phyloP scores from a whole-genome alignment of 2,329 filamentous ascomycete genomes.

The Calonectria naviculata region DNA sequence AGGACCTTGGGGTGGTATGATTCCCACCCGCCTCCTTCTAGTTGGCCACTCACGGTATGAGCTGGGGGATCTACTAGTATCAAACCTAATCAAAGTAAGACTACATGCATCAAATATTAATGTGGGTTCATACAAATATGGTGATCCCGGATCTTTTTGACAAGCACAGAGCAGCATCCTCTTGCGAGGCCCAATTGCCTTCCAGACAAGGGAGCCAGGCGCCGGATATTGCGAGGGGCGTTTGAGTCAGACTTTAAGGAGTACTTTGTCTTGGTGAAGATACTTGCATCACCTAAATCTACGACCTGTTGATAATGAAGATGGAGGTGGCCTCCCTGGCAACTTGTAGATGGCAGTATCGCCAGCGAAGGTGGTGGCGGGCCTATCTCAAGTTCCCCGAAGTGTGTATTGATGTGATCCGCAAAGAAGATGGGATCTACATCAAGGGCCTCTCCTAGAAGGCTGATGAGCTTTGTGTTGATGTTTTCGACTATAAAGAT shows the following conservation, averaged over 20 bases:
- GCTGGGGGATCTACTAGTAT: constrained; percentile 12
- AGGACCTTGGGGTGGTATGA: neutral
- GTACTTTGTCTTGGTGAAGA: neutral
- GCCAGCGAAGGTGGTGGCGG: constrained; percentile 29
- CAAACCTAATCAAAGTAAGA: neutral
- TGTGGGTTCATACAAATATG: neutral
- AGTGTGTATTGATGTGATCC: constrained; percentile 25
- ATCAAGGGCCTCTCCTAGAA: constrained; percentile 24
- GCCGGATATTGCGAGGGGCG: constrained; percentile 9
- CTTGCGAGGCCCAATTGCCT: constrained; percentile 12
- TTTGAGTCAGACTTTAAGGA: constrained; percentile 11
- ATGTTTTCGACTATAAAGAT: constrained; percentile 30
- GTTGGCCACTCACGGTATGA: neutral
- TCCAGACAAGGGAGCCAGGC: neutral
- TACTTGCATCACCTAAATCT: constrained; percentile 18
- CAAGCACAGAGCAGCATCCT: constrained; percentile 10
- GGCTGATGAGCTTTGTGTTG: constrained; percentile 15
- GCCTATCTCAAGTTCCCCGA: constrained; percentile 28
- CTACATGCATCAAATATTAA: neutral
- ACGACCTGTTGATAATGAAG: constrained; percentile 32
- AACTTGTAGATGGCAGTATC: constrained; percentile 23
- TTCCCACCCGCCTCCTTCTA: neutral
- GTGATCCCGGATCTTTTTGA: neutral
- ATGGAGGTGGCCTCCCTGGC: constrained; percentile 24
- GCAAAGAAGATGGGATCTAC: constrained; percentile 36